Base-by-base conservation (phyloP, 164 flowering plant species). In the Vitis rupestris region DNA sequence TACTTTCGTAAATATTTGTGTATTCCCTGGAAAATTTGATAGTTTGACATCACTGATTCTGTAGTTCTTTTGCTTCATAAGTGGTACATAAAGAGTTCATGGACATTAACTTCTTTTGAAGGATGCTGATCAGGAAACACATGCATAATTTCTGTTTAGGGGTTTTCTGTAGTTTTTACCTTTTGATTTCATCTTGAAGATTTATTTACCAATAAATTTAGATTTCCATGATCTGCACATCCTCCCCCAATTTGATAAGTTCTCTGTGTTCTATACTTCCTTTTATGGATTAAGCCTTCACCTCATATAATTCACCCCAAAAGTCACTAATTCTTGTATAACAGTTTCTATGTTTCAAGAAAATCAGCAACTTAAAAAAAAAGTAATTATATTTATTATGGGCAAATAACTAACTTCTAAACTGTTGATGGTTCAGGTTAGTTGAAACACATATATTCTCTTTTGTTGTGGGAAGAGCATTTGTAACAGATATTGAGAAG, bases 391-490 rank as follows among this genome's bases (percentile, higher is more conserved):
- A 2, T 59, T 10, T 59, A 15, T 23, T 30, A 19, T 53, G n/a
- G 13, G n/a, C n/a, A 58, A 70, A 65, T 37, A 37, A 73, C 74
- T 61, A 47, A 75, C 64, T 64, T 57, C 2, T 50, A 31, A 68
- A 61, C n/a, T 68, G 61, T 75, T 74, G 53, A 57, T 49, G 48
- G 63, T 62, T 74, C 52, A 96, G 99, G 89, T 87, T 93, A 83
- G 98, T 93, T 76, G 99, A 96, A 86, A 85, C 91, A 77, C 98
- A 96, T 76, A 88, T 96, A 74, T 96, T 96, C 84, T 92, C 99
- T 59, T 96, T 96, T 83, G 99, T 96, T 72, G 91, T 96, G 76
- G 99, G 98, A 76, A 92, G 99, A 82, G 99, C 99, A 73, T 96
- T 96, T 90, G 99, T 96, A 50, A 90, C 97, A 49, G 99, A 96